Conservation (phyloP, 2,329 filamentous ascomycete genomes). For the Microdochium trichocladiopsis region DNA sequence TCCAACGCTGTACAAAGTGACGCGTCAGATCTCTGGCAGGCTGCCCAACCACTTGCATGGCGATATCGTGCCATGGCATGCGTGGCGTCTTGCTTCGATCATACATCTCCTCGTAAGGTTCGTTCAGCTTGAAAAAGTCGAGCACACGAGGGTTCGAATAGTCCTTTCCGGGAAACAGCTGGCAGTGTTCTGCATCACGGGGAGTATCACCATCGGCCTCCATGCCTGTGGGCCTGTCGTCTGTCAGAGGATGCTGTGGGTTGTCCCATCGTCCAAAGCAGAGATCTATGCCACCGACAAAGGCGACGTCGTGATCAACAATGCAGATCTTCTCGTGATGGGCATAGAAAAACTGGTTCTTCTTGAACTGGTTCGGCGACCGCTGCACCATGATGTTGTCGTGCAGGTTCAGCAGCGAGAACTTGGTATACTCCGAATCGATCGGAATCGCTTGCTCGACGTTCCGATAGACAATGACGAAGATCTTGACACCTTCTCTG, state of each 20-base stretch:
- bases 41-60: conserved; percentile 96
- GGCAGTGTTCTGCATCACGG: conserved; percentile 88
- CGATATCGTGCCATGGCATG: conserved; percentile 98
- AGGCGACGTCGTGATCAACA: conserved; percentile 91
- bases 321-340: conserved; percentile 98
- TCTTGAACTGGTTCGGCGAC: conserved; percentile 95
- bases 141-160: conserved; percentile 95
- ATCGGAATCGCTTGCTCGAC: conserved; percentile 96
- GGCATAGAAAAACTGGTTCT: conserved; percentile 99
- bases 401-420: conserved; percentile 88
- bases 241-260: conserved; percentile 81
- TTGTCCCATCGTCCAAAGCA: conserved; percentile 98
- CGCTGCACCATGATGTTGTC: conserved; percentile 94
- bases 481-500: conserved; percentile 91
- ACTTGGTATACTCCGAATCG: conserved; percentile 97
- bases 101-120: conserved; percentile 99
- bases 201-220: conserved; percentile 66
- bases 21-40: conserved; percentile 89
- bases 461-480: conserved; percentile 96
- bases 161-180: conserved; percentile 95
- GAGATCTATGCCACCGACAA: conserved; percentile 90
- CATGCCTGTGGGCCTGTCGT: conserved; percentile 94
- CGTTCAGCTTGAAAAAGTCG: conserved; percentile 88
- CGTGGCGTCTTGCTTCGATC: conserved; percentile 80
- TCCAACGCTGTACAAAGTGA: conserved; percentile 97